phyloP scores from a whole-genome alignment of 106 monocot species.

The Platanthera zijinensis region DNA sequence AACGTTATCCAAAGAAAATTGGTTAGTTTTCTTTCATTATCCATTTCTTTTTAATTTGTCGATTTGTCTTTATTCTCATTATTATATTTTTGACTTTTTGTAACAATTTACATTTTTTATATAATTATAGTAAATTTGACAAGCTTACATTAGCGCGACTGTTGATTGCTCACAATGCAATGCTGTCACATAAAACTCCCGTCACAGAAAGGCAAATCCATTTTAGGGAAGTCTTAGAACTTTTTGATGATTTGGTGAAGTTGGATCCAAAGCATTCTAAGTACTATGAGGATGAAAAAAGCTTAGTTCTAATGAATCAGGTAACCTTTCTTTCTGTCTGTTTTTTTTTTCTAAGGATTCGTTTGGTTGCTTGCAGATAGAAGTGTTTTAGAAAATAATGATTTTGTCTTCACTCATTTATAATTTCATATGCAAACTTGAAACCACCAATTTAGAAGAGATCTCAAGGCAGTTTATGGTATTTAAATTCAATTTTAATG shows the following conservation, averaged over 20 bases:
- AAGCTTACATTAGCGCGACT: constrained; percentile 73
- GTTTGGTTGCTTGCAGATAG: no score
- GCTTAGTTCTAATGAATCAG: constrained; percentile 76
- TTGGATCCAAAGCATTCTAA: constrained; percentile 65
- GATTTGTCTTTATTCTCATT: neutral
- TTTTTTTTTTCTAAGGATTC: no score
- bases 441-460: no score
- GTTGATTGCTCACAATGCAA: constrained; percentile 35
- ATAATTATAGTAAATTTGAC: constrained; percentile 69
- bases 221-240: constrained; percentile 45
- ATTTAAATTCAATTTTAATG: no score
- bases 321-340: constrained; percentile 13
- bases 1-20: constrained; percentile 54
- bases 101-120: neutral
- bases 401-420: no score
- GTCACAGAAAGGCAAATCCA: constrained; percentile 14
- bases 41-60: neutral
- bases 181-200: constrained; percentile 21
- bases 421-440: no score
- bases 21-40: constrained; percentile 35
- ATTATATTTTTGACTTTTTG: neutral
- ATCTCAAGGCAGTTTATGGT: no score
- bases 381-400: no score
- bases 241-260: constrained; percentile 63
- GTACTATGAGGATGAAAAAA: constrained; percentile 76